These are phyloP conservation scores for Gynostemma pentaphyllum DNA, from an alignment of 306 rosid genomes.

Conservation along the genomic window DNA sequence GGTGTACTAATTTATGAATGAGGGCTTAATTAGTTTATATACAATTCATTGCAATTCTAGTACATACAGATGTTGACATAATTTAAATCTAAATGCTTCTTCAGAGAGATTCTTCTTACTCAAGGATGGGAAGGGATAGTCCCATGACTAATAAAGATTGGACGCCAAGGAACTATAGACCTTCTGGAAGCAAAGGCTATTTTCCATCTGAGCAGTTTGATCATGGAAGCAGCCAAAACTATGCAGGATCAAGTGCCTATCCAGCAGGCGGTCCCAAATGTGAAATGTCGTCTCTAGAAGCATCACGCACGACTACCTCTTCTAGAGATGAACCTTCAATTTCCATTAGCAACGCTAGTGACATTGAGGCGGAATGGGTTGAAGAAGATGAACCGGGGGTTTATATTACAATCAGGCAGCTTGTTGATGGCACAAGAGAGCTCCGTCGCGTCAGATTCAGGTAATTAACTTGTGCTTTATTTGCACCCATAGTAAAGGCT, in stretches of 20 bases:
- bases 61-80: no score
- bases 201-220: slow-evolving; percentile 12
- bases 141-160: slow-evolving; percentile 26
- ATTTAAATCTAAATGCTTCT: slow-evolving; percentile 11
- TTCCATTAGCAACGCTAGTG: slow-evolving; percentile 67
- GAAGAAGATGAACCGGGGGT: slow-evolving; percentile 90
- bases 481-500: neutral
- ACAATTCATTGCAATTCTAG: no score
- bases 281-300: slow-evolving; percentile 35
- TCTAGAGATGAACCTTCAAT: slow-evolving; percentile 63
- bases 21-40: neutral
- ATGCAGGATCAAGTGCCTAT: slow-evolving; percentile 20
- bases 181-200: slow-evolving; percentile 12
- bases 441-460: slow-evolving; percentile 90
- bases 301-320: slow-evolving; percentile 71
- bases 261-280: slow-evolving; percentile 13
- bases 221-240: slow-evolving; percentile 4
- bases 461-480: slow-evolving; percentile 24
- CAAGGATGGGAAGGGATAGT: slow-evolving; percentile 44
- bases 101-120: slow-evolving; percentile 50
- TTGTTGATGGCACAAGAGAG: slow-evolving; percentile 68
- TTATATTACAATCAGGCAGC: slow-evolving; percentile 62
- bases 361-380: slow-evolving; percentile 68
- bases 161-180: slow-evolving; percentile 12
- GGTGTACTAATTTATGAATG: neutral